phyloP scores from a whole-genome alignment of 2,329 filamentous ascomycete species.

The Trichoderma sp. region DNA sequence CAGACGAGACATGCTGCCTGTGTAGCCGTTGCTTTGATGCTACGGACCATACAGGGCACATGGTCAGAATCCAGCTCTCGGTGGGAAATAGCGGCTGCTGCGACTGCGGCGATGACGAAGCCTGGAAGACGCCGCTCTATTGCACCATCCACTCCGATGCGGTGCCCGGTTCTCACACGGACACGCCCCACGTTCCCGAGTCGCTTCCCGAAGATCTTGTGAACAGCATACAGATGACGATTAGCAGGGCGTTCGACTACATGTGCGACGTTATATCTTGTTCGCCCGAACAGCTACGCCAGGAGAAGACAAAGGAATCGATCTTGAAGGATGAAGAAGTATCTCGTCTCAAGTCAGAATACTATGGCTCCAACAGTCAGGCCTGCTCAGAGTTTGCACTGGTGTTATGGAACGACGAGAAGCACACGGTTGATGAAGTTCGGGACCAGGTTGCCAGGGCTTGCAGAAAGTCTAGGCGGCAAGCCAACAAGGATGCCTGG shows the following conservation, averaged over 20 bases:
- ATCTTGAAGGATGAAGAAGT: slow-evolving; percentile 79
- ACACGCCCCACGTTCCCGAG: slow-evolving; percentile 62
- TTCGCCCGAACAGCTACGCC: slow-evolving; percentile 89
- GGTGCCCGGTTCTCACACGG: slow-evolving; percentile 54
- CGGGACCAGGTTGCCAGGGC: slow-evolving; percentile 86
- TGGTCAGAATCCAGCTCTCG: slow-evolving; percentile 85
- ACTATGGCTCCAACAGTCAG: slow-evolving; percentile 64
- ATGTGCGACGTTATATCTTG: slow-evolving; percentile 98
- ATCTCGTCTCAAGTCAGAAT: slow-evolving; percentile 70
- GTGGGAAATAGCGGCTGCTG: slow-evolving; percentile 94
- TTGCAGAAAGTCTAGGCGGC: slow-evolving; percentile 70
- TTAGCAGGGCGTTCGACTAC: slow-evolving; percentile 85
- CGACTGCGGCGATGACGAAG: slow-evolving; percentile 94
- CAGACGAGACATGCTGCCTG: slow-evolving; percentile 92
- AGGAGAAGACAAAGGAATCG: slow-evolving; percentile 79
- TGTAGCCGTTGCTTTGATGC: slow-evolving; percentile 94
- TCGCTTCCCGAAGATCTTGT: slow-evolving; percentile 74
- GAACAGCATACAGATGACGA: slow-evolving; percentile 79
- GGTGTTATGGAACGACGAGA: slow-evolving; percentile 97
- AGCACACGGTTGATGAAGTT: slow-evolving; percentile 93
- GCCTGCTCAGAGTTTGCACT: slow-evolving; percentile 70
- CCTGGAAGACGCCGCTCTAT: slow-evolving; percentile 83
- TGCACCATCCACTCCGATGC: slow-evolving; percentile 87
- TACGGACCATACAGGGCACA: slow-evolving; percentile 91
- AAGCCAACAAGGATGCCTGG: slow-evolving; percentile 74